phyloP scores from a whole-genome alignment of 139 green algal species.

The Chlorella vulgaris region DNA sequence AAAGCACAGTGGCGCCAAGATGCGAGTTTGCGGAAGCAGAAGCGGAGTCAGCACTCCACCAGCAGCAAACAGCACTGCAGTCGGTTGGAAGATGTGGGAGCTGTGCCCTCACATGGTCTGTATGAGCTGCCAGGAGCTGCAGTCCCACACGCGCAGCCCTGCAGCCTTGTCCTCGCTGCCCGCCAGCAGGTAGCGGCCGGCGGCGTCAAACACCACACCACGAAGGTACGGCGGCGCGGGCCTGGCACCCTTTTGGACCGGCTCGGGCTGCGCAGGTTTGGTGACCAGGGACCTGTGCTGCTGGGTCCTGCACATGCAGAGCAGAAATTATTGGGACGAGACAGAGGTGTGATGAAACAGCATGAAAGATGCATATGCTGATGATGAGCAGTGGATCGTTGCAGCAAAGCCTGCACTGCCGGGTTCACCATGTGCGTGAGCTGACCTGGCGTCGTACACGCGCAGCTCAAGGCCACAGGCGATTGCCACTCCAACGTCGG shows the following conservation, averaged over 20 bases:
- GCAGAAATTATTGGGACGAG: neutral
- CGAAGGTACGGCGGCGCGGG: slow-evolving; percentile 30
- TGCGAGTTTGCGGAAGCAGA: too few relatives aligned
- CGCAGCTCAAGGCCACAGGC: slow-evolving; percentile 29
- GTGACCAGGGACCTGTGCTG: neutral
- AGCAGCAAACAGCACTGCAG: neutral
- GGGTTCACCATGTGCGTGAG: too few relatives aligned
- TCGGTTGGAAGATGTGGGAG: neutral
- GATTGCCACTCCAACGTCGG: slow-evolving; percentile 7
- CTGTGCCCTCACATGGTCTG: slow-evolving; percentile 43
- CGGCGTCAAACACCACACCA: slow-evolving; percentile 48
- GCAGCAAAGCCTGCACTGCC: too few relatives aligned
- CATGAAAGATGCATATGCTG: neutral
- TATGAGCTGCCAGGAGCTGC: slow-evolving; percentile 34
- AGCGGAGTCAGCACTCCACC: too few relatives aligned
- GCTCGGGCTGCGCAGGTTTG: neutral
- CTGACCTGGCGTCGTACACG: slow-evolving; percentile 32
- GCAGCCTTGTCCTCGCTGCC: slow-evolving; percentile 66
- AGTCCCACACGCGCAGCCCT: slow-evolving; percentile 48
- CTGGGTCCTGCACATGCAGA: neutral
- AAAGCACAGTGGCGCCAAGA: too few relatives aligned
- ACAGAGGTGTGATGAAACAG: neutral
- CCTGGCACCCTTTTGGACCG: neutral
- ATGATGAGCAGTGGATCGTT: neutral
- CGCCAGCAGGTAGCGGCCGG: slow-evolving; percentile 56